Percentiles rank a stretch among this genome's conserved stretches.
These are phyloP conservation scores for Avena eriantha DNA, from an alignment of 176 grass and related monocot species.

Conservation along the genomic window DNA sequence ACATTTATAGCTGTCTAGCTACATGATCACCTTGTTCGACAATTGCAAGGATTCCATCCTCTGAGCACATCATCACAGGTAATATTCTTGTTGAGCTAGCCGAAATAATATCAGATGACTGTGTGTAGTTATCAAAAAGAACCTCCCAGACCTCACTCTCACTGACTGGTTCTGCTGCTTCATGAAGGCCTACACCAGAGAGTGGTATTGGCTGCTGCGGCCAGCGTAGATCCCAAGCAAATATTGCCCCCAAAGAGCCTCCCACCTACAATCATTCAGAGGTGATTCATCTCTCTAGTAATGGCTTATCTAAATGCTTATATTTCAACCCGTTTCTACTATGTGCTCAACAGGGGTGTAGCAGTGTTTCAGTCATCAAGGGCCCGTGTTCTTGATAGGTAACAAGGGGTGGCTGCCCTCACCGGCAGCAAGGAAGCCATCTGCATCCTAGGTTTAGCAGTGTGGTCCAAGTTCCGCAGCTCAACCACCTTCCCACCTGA, in stretches of 20 bases:
- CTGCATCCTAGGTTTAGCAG: constrained; percentile 1
- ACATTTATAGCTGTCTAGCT: background rate
- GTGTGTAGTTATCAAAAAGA: constrained; percentile 74
- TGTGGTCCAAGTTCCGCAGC: background rate
- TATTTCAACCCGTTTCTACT: constrained; percentile 21
- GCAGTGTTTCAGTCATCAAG: background rate
- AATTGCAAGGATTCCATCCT: constrained; percentile 89
- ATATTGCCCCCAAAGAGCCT: constrained; percentile 79
- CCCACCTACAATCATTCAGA: constrained; percentile 73
- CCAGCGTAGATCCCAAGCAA: constrained; percentile 85
- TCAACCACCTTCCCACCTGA: constrained; percentile 3
- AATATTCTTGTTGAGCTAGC: constrained; percentile 66
- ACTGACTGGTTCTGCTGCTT: constrained; percentile 39
- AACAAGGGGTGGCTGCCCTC: background rate
- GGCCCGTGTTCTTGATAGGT: background rate
- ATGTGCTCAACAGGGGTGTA: background rate
- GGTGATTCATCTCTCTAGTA: background rate
- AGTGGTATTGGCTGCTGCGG: constrained; percentile 78
- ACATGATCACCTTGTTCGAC: constrained; percentile 71
- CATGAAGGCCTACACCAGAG: constrained; percentile 56
- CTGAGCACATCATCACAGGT: constrained; percentile 94
- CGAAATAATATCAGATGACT: constrained; percentile 62
- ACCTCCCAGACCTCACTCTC: constrained; percentile 97
- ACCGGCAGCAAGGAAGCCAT: background rate
- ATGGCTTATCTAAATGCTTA: constrained; percentile 1